A percentile compares a stretch with the other conserved stretches of the same genome.
phyloP scores from a whole-genome alignment of 257 asterid species.

The Ilex asprella region DNA sequence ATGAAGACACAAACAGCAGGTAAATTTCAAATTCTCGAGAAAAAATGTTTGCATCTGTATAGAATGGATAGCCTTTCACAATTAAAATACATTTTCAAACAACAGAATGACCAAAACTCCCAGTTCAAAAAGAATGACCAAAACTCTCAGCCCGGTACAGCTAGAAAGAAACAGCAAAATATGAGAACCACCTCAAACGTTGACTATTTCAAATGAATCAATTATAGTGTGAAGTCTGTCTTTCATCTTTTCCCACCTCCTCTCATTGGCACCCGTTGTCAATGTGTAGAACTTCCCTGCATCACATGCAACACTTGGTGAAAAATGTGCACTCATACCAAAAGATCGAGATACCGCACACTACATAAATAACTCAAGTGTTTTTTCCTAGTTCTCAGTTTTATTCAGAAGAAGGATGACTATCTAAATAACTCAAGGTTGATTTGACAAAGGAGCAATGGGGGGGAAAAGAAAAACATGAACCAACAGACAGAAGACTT shows the following conservation, averaged over 20 bases:
- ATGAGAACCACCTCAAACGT: conserved; percentile 23
- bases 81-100: too few relatives aligned
- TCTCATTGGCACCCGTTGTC: conserved; percentile 87
- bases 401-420: too few relatives aligned
- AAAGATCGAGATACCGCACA: neutral
- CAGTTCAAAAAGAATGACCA: too few relatives aligned
- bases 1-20: too few relatives aligned
- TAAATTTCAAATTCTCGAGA: too few relatives aligned
- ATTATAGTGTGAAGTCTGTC: conserved; percentile 72
- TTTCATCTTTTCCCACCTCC: conserved; percentile 95
- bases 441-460: neutral
- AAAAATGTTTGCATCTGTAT: too few relatives aligned
- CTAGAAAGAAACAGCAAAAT: conserved; percentile 10
- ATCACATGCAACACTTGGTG: conserved; percentile 5
- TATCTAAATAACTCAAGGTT: neutral
- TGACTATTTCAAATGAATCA: conserved; percentile 71
- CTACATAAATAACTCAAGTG: too few relatives aligned
- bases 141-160: too few relatives aligned
- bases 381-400: neutral
- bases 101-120: too few relatives aligned
- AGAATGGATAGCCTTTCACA: too few relatives aligned
- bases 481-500: too few relatives aligned
- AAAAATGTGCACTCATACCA: neutral
- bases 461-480: too few relatives aligned
- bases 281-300: conserved; percentile 85